A percentile compares a stretch with the other conserved stretches of the same genome.
Conservation (phyloP, 179 eudicot species). For the Gypsophila paniculata region DNA sequence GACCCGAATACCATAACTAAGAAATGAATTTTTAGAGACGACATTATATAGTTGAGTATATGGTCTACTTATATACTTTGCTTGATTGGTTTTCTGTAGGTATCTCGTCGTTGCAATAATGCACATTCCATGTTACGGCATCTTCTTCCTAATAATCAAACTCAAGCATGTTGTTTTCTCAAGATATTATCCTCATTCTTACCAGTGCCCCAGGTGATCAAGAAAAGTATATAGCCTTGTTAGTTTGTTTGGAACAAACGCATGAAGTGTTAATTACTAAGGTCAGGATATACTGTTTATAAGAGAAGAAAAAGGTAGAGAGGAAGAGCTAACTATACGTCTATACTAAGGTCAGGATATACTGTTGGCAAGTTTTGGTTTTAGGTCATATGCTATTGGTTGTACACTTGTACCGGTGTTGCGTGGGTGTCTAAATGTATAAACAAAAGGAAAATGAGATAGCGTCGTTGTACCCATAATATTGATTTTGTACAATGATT, state of each 20-base stretch:
- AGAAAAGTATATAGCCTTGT: not conserved
- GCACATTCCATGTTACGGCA: conserved; percentile 82
- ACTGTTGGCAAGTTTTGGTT: conserved; percentile 26
- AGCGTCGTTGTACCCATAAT: not conserved
- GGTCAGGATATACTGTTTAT: not conserved
- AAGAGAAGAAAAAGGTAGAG: conserved; percentile 3
- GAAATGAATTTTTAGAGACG: not conserved
- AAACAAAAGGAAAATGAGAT: not conserved
- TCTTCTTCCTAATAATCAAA: conserved; percentile 64
- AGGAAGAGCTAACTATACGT: conserved; percentile 1
- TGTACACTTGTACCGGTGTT: conserved; percentile 8
- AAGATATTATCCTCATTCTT: conserved; percentile 63
- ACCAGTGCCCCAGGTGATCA: conserved; percentile 35
- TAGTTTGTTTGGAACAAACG: conserved; percentile 10
- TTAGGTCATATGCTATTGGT: conserved; percentile 4
- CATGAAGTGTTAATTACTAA: not conserved
- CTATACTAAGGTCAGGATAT: not conserved
- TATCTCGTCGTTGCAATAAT: conserved; percentile 65
- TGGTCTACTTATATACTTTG: conserved; percentile 4
- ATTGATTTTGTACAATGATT: conserved; percentile 28
- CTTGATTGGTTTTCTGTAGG: conserved; percentile 38
- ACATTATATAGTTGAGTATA: not conserved
- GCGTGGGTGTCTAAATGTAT: too few relatives aligned
- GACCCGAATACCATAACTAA: not conserved
- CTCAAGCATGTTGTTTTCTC: conserved; percentile 54